Percentiles rank a stretch among this genome's conserved stretches.
Evolutionary conservation across 768 basidiomycete species (phyloP).

Genomic region (Kwoniella europaea): DNA sequence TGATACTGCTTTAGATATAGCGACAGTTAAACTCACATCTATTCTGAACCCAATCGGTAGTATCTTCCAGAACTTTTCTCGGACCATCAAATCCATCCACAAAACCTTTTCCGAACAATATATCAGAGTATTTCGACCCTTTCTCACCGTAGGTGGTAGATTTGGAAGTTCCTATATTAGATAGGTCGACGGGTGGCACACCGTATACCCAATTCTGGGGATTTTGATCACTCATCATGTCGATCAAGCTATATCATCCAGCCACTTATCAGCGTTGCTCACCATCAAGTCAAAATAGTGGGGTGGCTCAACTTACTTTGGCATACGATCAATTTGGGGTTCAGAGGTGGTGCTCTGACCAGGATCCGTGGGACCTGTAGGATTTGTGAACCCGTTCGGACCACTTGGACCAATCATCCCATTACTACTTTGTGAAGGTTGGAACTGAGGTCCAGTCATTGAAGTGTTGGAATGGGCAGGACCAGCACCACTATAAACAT

Average conservation of each 20-base stretch:
- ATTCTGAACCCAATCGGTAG: not conserved
- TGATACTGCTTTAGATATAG: not conserved
- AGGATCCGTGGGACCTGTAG: not conserved
- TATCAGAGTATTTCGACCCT: not conserved
- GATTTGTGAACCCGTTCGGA: not conserved
- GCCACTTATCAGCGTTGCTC: no score
- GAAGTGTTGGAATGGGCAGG: not conserved
- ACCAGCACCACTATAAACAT: not conserved
- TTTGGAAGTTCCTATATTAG: not conserved
- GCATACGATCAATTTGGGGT: not conserved
- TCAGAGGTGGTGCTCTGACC: not conserved
- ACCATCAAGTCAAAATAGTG: no score
- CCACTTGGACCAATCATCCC: not conserved
- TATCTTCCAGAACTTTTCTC: not conserved
- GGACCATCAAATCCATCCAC: not conserved
- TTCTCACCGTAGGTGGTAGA: not conserved
- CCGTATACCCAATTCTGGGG: not conserved
- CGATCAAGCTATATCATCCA: not conserved
- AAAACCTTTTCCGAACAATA: not conserved
- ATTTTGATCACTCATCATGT: not conserved
- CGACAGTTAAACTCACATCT: conserved; percentile 1
- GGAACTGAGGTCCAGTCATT: not conserved
- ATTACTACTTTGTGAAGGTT: no score
- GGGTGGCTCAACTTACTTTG: not conserved
- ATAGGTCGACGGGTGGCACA: not conserved